Base-by-base conservation (phyloP, 345 rosid genomes). In the Sisymbrium irio region DNA sequence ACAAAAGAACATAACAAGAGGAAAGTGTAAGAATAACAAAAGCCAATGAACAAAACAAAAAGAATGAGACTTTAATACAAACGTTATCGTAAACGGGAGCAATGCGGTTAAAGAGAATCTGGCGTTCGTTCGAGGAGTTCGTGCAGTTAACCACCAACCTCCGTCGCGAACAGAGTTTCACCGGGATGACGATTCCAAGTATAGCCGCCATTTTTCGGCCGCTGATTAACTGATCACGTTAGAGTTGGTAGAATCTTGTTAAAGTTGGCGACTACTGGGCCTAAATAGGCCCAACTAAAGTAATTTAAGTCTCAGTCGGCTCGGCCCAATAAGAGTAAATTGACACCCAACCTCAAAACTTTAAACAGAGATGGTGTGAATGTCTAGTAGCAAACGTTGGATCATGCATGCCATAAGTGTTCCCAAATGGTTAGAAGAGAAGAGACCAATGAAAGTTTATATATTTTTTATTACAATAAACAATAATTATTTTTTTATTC, bases 81-180 rank as follows among this genome's bases (percentile, higher is more conserved):
- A 91, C 89, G 58, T 86, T 84, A 62, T 94, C 95, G 60, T 94
- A 88, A 70, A 87, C 92, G 8, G 92, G 90, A 78, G 96, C 91
- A 71, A 92, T 95, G 62, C 96, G 88, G 77, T 72, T 82, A 64
- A 95, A 95, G 15, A 92, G 87, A 14, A 55, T 81, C 76, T 71
- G 90, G 18, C 91, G 92, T 22, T 90, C 92, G 53, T 15, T 39
- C 2, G 89, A 66, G 69, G 89, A 66, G 69, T 9, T 45, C 4
- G 88, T 62, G 72, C 87, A 88, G 37, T 75, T 80, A 18, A 79
- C 65, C 3, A 62, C 32, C 39, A 11, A 1, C 5, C 45, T 39
- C 68, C 36, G 61, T 13, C 62, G 70, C 59, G 57, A 27, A 36
- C 61, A 50, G 37, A 15, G 65, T 39, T 45, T 18, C 3, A 54